phyloP scores from a whole-genome alignment of 768 basidiomycete species.

The Rubroboletus satanas region DNA sequence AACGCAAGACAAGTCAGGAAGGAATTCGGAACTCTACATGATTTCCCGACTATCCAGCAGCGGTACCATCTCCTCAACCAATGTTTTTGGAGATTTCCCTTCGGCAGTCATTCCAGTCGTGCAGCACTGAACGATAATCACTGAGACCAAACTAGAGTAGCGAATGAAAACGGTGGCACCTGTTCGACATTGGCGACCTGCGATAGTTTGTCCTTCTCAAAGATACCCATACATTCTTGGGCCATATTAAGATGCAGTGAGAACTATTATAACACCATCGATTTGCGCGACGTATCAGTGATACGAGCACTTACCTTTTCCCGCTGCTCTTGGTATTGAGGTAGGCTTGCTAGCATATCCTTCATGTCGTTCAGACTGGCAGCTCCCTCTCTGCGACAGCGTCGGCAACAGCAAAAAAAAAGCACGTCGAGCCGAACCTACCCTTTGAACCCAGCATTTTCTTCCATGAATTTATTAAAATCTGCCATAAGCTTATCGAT shows the following conservation, averaged over 20 bases:
- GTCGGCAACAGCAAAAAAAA: conserved; percentile 1
- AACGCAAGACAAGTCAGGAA: neutral
- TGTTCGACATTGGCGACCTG: conserved; percentile 88
- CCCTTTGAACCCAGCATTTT: conserved; percentile 94
- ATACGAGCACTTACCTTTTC: conserved; percentile 63
- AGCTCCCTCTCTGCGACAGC: conserved; percentile 58
- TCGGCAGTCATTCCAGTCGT: conserved; percentile 89
- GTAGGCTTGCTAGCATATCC: conserved; percentile 94
- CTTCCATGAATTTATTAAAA: conserved; percentile 91
- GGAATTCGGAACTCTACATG: conserved; percentile 47
- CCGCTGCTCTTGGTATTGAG: conserved; percentile 91
- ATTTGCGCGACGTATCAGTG: neutral
- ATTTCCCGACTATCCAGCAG: conserved; percentile 84
- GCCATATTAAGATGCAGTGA: conserved; percentile 97
- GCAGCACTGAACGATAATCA: conserved; percentile 60
- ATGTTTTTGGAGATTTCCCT: conserved; percentile 88
- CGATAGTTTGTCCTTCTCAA: conserved; percentile 83
- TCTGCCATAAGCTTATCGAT: conserved; percentile 96
- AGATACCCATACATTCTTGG: conserved; percentile 93
- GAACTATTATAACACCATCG: conserved; percentile 52
- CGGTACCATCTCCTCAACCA: conserved; percentile 99
- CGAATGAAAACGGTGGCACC: conserved; percentile 35
- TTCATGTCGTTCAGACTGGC: conserved; percentile 96
- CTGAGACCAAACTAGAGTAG: neutral
- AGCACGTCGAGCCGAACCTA: conserved; percentile 33